Base-by-base conservation (phyloP, 257 asterid genomes). In the Fraxinus americana region DNA sequence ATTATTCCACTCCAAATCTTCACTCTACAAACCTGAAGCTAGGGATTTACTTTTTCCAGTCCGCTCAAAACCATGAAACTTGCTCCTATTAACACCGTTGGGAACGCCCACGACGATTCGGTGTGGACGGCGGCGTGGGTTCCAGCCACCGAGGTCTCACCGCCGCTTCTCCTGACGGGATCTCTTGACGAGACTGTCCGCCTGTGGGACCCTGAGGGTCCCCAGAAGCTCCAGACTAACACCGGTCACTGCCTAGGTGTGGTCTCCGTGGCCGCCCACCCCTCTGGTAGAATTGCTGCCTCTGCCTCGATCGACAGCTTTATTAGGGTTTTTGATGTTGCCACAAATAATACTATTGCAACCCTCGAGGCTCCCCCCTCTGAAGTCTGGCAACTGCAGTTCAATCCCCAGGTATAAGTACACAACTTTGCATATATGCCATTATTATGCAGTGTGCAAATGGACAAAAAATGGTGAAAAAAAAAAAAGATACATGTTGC, bases 211-310 rank as follows among this genome's bases (percentile, higher is more conserved):
- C 97, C 97, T 39, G 86, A 72, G 0, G 91, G 81, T 1, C 89
- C 88, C 4, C 84, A 78, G 63, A 80, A 85, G 84, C 8, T 89
- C 66, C 91, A 73, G 77, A 90, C 92, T 4, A 89, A 88, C 86
- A 85, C 98, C 13, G 98, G 99, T 6, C 99, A 96, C 82, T 91
- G 97, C 83, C 97, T 96, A 63, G 98, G 99, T 52, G 98, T 96
- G 43, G 94, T 96, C 27, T 93, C 99, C 38, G 96, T 96, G 13
- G 94, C 97, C 19, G 87, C 97, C 17, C 97, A 96, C 75, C 98
- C 99, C 9, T 88, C 97, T 76, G 96, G 98, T 3, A 88, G 97
- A 72, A 91, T 92, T 59, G 99, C 97, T 1, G 99, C 99, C 13
- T 96, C 99, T 67, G 97, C 93, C 70, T 92, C 97, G n/a, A 88